A percentile compares a stretch with the other conserved stretches of the same genome.
Conservation (phyloP, 2,329 filamentous ascomycete species). For the Talaromyces amestolkiae region DNA sequence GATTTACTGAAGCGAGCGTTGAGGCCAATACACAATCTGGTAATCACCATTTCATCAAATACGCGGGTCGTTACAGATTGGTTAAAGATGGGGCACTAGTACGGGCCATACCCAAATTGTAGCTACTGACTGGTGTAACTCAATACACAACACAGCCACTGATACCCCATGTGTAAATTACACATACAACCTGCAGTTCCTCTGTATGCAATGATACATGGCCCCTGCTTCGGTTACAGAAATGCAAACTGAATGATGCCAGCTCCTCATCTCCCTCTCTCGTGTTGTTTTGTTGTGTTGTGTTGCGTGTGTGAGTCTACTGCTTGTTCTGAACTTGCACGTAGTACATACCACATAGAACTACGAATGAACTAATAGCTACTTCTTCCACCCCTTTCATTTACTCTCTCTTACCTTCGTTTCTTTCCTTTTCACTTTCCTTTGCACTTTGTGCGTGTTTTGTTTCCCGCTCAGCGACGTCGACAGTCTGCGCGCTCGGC, state of each 20-base stretch:
- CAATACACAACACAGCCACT: not conserved
- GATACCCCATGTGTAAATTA: not conserved
- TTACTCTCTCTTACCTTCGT: slow-evolving; percentile 25
- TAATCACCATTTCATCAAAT: not conserved
- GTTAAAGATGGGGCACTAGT: not conserved
- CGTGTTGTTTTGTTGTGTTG: not conserved
- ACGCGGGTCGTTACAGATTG: not conserved
- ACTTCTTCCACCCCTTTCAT: slow-evolving; percentile 22
- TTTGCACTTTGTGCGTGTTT: slow-evolving; percentile 30
- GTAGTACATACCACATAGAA: slow-evolving; percentile 10
- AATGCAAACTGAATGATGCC: not conserved
- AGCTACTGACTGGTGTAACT: not conserved
- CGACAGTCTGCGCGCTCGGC: slow-evolving; percentile 18
- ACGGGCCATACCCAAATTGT: not conserved
- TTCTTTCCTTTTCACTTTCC: slow-evolving; percentile 29
- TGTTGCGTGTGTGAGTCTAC: slow-evolving; percentile 7
- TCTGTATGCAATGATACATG: not conserved
- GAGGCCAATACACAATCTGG: not conserved
- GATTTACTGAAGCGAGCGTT: too few relatives aligned
- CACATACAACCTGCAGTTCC: not conserved
- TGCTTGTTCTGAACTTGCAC: slow-evolving; percentile 1
- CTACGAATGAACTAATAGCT: slow-evolving; percentile 6
- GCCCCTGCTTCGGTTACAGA: not conserved
- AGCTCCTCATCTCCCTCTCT: not conserved
- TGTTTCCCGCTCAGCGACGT: slow-evolving; percentile 34